Evolutionary conservation across 805 yeast species (phyloP), one percentile per base, ranked within the genome.

Genomic region (Scheffersomyces amazonensis): DNA sequence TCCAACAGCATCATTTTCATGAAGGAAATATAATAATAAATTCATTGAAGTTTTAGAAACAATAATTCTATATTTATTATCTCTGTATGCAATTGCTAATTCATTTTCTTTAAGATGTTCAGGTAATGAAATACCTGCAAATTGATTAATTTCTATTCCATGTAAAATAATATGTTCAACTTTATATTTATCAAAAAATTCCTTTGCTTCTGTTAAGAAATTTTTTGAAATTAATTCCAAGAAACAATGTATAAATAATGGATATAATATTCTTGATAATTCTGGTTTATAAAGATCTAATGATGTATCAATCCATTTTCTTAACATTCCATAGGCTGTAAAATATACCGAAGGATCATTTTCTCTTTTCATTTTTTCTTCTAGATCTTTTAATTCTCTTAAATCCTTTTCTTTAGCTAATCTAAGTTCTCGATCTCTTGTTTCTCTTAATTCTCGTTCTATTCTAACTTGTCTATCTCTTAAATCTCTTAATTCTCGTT

Each of bases 201-300:
- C 60, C 50, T 87, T 79, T 5, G 96, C 95, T 37, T 77, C 74
- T 15, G 67, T 58, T 5, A 76, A 62, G 48, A 71, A 74, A 41
- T 79, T 76, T 52, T 86, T 83, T 31, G 78, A 67, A 16, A 91
- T 79, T 40, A 93, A 71, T 50, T 88, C 91, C 44, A 93, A 69
- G 56, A 79, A 93, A 51, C 88, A 78, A 60, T 91, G 96, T 36
- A 91, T 83, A 62, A 90, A 93, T n/a, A 93, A 72, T 5, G 99
- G 99, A 58, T 86, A 93, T 49, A 91, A 65, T 31, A 91, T 75
- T 47, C 93, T 78, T 40, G 83, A 76, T 43, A 93, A 71, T 60
- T 93, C 97, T 13, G 95, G 89, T 61, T 79, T 84, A 62, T 93
- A 93, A 63, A 93, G 74, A 59, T 91, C 99, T 50, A 93, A 71